phyloP scores from a whole-genome alignment of 805 yeast genomes.

The Zygosaccharomyces lentus region DNA sequence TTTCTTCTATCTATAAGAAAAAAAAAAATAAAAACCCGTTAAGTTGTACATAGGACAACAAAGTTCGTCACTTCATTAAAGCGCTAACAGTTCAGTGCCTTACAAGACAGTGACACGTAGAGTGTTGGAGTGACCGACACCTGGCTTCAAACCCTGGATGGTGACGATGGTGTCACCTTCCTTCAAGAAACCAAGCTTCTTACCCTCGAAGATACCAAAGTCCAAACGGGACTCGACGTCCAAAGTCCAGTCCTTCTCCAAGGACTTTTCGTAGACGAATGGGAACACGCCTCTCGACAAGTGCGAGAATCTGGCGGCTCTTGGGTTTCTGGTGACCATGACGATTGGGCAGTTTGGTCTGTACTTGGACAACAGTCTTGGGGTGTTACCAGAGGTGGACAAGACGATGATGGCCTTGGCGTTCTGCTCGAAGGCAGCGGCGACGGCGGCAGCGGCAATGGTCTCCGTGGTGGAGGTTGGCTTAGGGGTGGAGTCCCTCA shows the following conservation, averaged over 20 bases:
- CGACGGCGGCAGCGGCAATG: conserved; percentile 93
- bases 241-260: conserved; percentile 79
- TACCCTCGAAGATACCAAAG: conserved; percentile 88
- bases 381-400: conserved; percentile 92
- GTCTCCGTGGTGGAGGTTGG: conserved; percentile 96
- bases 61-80: conserved; percentile 6
- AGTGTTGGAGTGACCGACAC: conserved; percentile 98
- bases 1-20: neutral
- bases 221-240: conserved; percentile 94
- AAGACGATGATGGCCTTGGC: conserved; percentile 96
- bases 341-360: conserved; percentile 96
- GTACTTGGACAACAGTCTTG: conserved; percentile 94
- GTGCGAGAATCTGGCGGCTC: conserved; percentile 93
- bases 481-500: conserved; percentile 76
- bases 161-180: conserved; percentile 89
- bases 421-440: conserved; percentile 92
- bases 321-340: conserved; percentile 94
- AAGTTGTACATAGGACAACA: neutral
- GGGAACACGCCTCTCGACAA: conserved; percentile 99
- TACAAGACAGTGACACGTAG: conserved; percentile 83
- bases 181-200: conserved; percentile 75
- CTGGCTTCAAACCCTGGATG: conserved; percentile 98
- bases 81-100: conserved; percentile 11
- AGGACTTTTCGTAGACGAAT: conserved; percentile 66
- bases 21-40: neutral